Base-by-base conservation (phyloP, 306 rosid genomes). In the Calophaca sinica region DNA sequence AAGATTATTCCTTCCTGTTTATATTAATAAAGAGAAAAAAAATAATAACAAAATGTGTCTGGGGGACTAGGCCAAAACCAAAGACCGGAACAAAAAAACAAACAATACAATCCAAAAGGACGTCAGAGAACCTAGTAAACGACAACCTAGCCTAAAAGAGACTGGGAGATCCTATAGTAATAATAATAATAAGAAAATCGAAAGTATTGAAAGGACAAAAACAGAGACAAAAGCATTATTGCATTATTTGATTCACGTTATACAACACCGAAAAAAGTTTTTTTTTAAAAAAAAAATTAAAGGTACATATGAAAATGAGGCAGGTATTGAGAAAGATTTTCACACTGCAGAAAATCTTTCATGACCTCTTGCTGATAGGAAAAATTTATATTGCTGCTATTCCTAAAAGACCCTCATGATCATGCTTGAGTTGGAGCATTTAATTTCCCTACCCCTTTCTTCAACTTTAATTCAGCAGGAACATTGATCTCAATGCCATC, bases 301-400 rank as follows among this genome's bases (percentile, higher is more conserved):
- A 66, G 20, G 31, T n/a, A 6, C 44, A 55, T 9, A 9, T 50
- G 53, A 61, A 33, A 33, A 33, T 67, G 58, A 66, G 63, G 55
- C 15, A 68, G 60, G 46, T 31, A 10, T 12, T 53, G 15, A 7
- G 68, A 72, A 61, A 85, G 85, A 81, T 85, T 85, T 75, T 83
- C 74, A 70, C 80, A 9, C 2, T 33, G 78, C 74, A 74, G 76
- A 81, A 81, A 74, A 79, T 81, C 86, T 50, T 78, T 81, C 77
- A 60, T 65, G 20, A 65, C 81, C 73, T 50, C 79, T 57, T 64
- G 74, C 67, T 29, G 42, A 52, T 39, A 42, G 67, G 73, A 70
- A 79, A 62, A 80, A 77, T 38, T 80, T 39, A 52, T 83, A 58
- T 38, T 61, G 39, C 59, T 33, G 72, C 11, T 51, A 28, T 7